These are phyloP conservation scores for Aspergillus haitiensis DNA, from an alignment of 495 filamentous ascomycete species.

Conservation along the genomic window DNA sequence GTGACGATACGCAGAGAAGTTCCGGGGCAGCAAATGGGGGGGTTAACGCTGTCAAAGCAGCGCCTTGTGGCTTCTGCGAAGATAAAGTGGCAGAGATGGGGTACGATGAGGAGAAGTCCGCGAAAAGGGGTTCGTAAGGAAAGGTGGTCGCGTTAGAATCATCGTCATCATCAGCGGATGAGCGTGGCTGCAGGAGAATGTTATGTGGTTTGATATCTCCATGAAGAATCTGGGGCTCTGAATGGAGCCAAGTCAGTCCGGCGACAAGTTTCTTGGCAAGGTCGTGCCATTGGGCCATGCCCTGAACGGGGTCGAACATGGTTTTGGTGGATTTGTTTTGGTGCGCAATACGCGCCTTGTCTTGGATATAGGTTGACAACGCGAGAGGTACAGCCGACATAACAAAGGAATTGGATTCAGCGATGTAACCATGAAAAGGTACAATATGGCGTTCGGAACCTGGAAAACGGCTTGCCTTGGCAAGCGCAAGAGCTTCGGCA, in stretches of 20 bases:
- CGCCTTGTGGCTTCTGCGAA: conserved; percentile 21
- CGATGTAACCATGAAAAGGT: conserved; percentile 57
- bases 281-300: conserved; percentile 39
- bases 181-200: conserved; percentile 43
- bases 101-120: conserved; percentile 62
- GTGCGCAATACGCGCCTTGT: conserved; percentile 33
- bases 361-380: conserved; percentile 51
- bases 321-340: conserved; percentile 42
- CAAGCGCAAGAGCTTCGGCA: conserved; percentile 54
- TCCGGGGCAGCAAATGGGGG: conserved; percentile 61
- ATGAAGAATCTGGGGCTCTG: conserved; percentile 46
- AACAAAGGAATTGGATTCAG: conserved; percentile 49
- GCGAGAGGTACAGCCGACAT: conserved; percentile 53
- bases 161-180: conserved; percentile 7
- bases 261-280: conserved; percentile 51
- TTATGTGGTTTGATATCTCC: conserved; percentile 61
- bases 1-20: conserved; percentile 43
- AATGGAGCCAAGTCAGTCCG: conserved; percentile 55
- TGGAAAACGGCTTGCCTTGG: conserved; percentile 42
- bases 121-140: conserved; percentile 49
- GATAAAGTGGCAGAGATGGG: conserved; percentile 23
- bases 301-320: conserved; percentile 55
- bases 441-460: conserved; percentile 46
- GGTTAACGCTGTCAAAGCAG: conserved; percentile 51
- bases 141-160: conserved; percentile 24